Evolutionary conservation across 352 stramenopile species (phyloP).

Genomic region (Globisporangium alternatum): DNA sequence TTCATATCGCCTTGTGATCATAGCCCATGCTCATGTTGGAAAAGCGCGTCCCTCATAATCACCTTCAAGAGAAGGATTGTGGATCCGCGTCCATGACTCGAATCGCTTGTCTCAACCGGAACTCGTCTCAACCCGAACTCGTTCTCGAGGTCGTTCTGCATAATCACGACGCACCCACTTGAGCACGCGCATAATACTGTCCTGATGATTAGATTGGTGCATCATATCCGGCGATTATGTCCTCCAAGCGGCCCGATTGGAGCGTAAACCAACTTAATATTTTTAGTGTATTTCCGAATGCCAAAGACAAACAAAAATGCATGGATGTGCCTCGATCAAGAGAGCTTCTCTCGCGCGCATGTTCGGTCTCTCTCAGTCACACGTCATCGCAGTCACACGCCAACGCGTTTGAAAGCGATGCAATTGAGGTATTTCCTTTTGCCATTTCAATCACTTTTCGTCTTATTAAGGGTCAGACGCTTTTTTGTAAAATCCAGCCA

Average conservation of each 20-base stretch:
- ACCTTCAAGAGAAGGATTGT: neutral
- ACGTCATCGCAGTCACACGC: neutral
- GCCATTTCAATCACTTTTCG: neutral
- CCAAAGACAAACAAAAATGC: neutral
- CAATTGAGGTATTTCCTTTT: neutral
- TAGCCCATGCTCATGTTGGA: no score
- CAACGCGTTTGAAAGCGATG: neutral
- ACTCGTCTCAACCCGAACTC: neutral
- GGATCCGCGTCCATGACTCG: neutral
- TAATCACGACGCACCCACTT: neutral
- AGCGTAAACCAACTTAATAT: neutral
- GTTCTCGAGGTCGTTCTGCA: neutral
- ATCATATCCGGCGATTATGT: neutral
- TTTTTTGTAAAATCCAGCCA: constrained; percentile 7
- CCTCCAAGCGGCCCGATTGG: neutral
- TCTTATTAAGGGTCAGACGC: no score
- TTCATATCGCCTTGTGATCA: neutral
- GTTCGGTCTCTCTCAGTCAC: neutral
- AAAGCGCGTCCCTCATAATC: no score
- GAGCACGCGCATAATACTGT: no score
- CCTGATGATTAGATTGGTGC: no score
- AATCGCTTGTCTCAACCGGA: no score
- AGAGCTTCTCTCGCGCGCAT: constrained; percentile 3
- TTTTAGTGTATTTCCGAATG: neutral
- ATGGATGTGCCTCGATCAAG: neutral